phyloP scores from a whole-genome alignment of 2,329 filamentous ascomycete species.

The Hymenoscyphus salicellus region DNA sequence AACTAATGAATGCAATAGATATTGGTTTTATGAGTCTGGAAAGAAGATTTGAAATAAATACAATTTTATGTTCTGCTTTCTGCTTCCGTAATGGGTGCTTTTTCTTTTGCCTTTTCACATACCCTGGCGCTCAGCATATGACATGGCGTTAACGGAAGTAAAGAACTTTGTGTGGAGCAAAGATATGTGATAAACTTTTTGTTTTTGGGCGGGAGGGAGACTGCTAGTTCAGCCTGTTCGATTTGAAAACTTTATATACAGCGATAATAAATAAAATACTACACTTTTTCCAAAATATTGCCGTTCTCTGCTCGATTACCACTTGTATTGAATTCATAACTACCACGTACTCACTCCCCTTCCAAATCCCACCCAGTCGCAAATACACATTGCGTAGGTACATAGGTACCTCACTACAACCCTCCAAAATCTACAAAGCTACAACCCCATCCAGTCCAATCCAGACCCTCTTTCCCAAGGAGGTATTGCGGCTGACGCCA shows the following conservation, averaged over 20 bases:
- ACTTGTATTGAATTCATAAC: background rate
- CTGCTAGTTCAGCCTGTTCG: background rate
- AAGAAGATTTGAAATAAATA: background rate
- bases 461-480: background rate
- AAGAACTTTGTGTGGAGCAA: no score
- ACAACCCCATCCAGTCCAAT: background rate
- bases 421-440: no score
- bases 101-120: background rate
- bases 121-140: background rate
- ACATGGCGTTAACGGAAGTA: no score
- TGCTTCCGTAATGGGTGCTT: background rate
- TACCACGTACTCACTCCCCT: no score
- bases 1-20: slow-evolving; percentile 19
- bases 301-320: background rate
- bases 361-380: background rate
- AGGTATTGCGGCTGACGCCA: background rate
- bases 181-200: background rate
- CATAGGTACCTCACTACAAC: background rate
- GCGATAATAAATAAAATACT: background rate
- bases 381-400: background rate
- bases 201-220: background rate
- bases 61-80: background rate
- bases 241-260: background rate
- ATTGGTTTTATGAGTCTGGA: slow-evolving; percentile 31
- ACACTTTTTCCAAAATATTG: background rate